Evolutionary conservation across 306 rosid species (phyloP).

Genomic region (Vigna unguiculata): DNA sequence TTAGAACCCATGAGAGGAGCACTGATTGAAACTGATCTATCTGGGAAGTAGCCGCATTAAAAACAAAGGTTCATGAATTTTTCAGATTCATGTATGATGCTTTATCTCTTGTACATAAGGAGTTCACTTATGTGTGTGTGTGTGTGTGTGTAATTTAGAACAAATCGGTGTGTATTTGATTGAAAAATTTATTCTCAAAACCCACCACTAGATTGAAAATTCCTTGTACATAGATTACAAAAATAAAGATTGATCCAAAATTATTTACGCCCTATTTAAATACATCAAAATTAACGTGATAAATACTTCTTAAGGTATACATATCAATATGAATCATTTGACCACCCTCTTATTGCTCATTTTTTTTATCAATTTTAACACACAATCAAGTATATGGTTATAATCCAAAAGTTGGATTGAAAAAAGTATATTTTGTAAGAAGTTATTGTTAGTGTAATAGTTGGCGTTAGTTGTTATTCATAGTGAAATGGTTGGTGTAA

Average conservation of each 20-base stretch:
- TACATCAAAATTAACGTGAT: neutral
- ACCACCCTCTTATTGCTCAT: neutral
- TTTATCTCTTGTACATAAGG: neutral
- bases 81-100: slow-evolving; percentile 14
- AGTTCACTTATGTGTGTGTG: neutral
- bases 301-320: too few species aligned
- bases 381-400: neutral
- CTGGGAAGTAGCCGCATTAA: neutral
- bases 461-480: too few species aligned
- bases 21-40: neutral
- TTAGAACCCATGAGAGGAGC: slow-evolving; percentile 35
- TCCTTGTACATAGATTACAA: too few species aligned
- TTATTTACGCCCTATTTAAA: too few species aligned
- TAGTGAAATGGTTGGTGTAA: neutral
- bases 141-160: too few species aligned
- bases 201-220: neutral
- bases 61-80: neutral
- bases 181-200: too few species aligned
- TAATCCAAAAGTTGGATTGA: neutral
- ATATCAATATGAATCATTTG: neutral
- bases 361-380: too few species aligned
- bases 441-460: neutral
- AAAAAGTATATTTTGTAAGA: neutral
- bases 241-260: too few species aligned
- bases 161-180: too few species aligned